Evolutionary conservation across 139 green algal species (phyloP).

Genomic region (Volvox reticuliferus): DNA sequence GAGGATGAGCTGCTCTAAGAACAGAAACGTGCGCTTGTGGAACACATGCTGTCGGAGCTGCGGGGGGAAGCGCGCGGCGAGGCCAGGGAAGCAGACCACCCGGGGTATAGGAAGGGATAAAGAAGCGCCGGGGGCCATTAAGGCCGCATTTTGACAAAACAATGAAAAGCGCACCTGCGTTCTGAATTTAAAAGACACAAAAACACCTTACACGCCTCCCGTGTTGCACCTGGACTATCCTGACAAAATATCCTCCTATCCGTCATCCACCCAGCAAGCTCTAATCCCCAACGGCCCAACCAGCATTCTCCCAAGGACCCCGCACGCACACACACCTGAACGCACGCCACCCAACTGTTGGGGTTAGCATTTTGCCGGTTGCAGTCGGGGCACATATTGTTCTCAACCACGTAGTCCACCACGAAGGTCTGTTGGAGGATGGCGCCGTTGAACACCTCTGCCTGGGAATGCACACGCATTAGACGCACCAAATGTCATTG

Average conservation of each 20-base stretch:
- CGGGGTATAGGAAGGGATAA: background rate
- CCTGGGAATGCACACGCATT: slow-evolving; percentile 63
- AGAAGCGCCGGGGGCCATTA: no score
- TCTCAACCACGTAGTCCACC: slow-evolving; percentile 95
- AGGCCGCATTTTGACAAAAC: no score
- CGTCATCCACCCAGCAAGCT: background rate
- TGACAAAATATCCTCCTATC: no score
- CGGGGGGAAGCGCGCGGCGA: background rate
- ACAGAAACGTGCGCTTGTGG: slow-evolving; percentile 99
- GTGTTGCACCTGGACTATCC: no score
- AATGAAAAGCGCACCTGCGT: no score
- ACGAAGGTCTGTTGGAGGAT: slow-evolving; percentile 98
- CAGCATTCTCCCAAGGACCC: no score
- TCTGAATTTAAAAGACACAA: no score
- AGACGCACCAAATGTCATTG: no score
- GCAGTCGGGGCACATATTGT: slow-evolving; percentile 97
- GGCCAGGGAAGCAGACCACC: background rate
- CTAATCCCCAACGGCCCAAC: background rate
- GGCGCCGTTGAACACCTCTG: slow-evolving; percentile 95
- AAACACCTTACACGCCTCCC: no score
- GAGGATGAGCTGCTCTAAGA: slow-evolving; percentile 98
- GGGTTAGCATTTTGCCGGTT: slow-evolving; percentile 90
- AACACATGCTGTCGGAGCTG: slow-evolving; percentile 95
- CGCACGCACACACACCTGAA: slow-evolving; percentile 74
- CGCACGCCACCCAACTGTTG: slow-evolving; percentile 94